Conservation (phyloP, 2,329 filamentous ascomycete species). For the Epichloe elymi region DNA sequence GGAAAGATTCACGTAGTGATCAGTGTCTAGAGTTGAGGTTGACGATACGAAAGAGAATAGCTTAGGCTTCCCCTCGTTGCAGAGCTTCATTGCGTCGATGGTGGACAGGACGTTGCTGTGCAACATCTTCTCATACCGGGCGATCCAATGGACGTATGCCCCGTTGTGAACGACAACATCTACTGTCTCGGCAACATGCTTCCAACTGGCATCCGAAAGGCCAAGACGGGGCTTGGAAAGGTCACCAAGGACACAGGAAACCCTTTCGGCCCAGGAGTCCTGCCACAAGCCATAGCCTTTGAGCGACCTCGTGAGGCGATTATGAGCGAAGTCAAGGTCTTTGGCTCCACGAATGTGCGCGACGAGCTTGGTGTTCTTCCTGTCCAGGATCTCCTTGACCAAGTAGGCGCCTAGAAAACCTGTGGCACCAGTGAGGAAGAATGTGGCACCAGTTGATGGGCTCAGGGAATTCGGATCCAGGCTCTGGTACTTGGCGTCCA, state of each 20-base stretch:
- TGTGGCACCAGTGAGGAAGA: conserved; percentile 76
- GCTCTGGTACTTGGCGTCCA: conserved; percentile 28
- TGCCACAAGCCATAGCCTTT: conserved; percentile 72
- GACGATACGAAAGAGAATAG: conserved; percentile 66
- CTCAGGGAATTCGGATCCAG: conserved; percentile 9
- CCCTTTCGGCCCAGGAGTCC: conserved; percentile 46
- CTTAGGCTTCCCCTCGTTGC: conserved; percentile 66
- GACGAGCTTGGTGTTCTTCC: conserved; percentile 35
- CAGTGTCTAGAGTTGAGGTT: conserved; percentile 64
- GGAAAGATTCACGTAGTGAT: conserved; percentile 67
- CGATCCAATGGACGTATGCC: conserved; percentile 70
- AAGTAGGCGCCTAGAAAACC: conserved; percentile 72
- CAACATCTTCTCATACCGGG: conserved; percentile 59
- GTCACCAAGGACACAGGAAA: conserved; percentile 59
- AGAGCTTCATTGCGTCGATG: conserved; percentile 62
- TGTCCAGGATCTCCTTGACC: conserved; percentile 56
- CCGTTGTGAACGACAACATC: conserved; percentile 77
- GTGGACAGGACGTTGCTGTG: conserved; percentile 71
- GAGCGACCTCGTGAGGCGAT: conserved; percentile 53
- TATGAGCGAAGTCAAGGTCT: conserved; percentile 43
- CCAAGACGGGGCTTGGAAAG: conserved; percentile 62
- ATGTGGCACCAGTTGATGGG: conserved; percentile 34
- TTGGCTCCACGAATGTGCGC: conserved; percentile 59
- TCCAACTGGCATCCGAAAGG: conserved; percentile 52
- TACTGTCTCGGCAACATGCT: conserved; percentile 47